phyloP scores from a whole-genome alignment of 352 stramenopile genomes.

The Lagenidium sp. region DNA sequence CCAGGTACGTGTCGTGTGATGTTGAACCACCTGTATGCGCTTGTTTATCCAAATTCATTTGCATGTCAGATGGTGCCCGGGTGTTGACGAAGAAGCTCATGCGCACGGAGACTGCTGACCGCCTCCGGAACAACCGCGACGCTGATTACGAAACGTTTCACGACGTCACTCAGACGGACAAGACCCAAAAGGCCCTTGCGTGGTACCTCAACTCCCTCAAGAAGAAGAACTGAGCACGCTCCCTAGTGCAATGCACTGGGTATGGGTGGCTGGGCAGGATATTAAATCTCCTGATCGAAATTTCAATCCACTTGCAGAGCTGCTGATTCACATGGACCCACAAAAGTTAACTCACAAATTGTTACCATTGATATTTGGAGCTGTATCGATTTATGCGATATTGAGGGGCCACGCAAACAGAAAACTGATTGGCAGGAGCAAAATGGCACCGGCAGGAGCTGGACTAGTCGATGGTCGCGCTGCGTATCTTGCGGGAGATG shows the following conservation, averaged over 20 bases:
- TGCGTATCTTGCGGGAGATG: constrained; percentile 22
- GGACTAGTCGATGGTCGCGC: constrained; percentile 19
- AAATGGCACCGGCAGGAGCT: too few species aligned
- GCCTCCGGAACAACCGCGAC: constrained; percentile 33
- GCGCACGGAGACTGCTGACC: constrained; percentile 62
- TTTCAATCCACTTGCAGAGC: too few species aligned
- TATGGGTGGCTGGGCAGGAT: too few species aligned
- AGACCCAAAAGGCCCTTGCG: constrained; percentile 72
- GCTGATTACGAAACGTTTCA: constrained; percentile 61
- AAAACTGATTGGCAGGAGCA: too few species aligned
- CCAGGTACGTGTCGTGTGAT: constrained; percentile 27
- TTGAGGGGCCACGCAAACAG: too few species aligned
- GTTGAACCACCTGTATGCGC: background rate
- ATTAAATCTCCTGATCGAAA: too few species aligned
- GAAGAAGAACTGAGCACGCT: constrained; percentile 56
- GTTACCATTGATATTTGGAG: too few species aligned
- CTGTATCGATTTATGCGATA: too few species aligned
- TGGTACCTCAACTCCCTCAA: constrained; percentile 76
- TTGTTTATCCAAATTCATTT: background rate
- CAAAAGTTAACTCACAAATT: too few species aligned
- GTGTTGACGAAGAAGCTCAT: constrained; percentile 73
- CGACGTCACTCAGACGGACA: constrained; percentile 73
- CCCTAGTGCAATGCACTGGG: too few species aligned
- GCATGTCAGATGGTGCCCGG: constrained; percentile 38
- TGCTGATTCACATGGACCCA: too few species aligned